Conservation (phyloP, 768 basidiomycete genomes). For the Pleurotus sapidus region DNA sequence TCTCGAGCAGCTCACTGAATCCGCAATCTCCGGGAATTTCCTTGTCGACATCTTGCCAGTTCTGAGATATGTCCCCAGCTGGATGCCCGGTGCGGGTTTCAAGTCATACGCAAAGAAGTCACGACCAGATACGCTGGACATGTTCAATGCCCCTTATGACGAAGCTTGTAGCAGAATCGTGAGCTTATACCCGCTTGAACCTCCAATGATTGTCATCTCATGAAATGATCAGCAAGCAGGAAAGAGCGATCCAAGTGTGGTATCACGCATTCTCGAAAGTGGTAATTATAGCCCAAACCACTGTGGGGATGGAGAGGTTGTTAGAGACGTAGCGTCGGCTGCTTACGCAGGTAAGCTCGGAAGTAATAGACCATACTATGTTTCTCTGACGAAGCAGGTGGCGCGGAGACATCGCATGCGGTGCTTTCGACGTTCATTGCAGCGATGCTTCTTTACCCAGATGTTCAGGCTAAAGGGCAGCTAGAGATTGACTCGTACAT, state of each 20-base stretch:
- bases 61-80: slow-evolving; percentile 32
- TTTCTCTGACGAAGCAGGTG: no score
- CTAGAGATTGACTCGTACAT: slow-evolving; percentile 30
- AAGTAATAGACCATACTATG: no score
- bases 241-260: background rate
- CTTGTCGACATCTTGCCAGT: slow-evolving; percentile 24
- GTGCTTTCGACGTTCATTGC: slow-evolving; percentile 22
- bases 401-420: background rate
- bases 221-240: background rate
- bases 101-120: slow-evolving; percentile 17
- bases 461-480: slow-evolving; percentile 33
- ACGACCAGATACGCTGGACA: slow-evolving; percentile 5
- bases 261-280: no score
- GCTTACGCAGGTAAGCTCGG: no score
- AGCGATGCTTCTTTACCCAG: slow-evolving; percentile 35
- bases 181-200: background rate
- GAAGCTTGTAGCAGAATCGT: background rate
- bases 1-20: slow-evolving; percentile 24
- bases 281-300: no score
- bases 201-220: background rate
- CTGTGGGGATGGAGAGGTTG: no score
- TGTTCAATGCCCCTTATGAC: background rate
- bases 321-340: no score
- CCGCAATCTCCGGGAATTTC: slow-evolving; percentile 29
- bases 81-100: slow-evolving; percentile 39